These are phyloP conservation scores for Calonectria pseudoreteaudii DNA, from an alignment of 2,329 filamentous ascomycete species.

Conservation along the genomic window DNA sequence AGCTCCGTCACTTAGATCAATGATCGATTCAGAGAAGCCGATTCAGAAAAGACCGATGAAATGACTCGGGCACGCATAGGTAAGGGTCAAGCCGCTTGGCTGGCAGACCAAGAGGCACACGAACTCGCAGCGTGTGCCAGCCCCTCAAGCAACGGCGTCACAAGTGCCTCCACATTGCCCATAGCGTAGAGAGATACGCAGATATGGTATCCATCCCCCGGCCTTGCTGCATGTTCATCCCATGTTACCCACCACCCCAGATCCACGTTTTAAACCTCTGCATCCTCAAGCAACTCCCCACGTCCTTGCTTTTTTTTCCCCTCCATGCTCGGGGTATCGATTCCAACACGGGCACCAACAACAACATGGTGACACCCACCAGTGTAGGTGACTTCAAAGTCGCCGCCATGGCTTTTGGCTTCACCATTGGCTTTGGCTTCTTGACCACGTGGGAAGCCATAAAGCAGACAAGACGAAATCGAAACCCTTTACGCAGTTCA, in stretches of 20 bases:
- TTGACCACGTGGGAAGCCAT: conserved; percentile 54
- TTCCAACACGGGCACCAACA: background rate
- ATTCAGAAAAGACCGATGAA: background rate
- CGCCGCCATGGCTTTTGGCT: conserved; percentile 47
- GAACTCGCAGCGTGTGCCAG: background rate
- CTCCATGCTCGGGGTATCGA: background rate
- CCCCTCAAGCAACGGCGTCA: background rate
- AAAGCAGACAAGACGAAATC: conserved; percentile 55
- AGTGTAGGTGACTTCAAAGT: conserved; percentile 41
- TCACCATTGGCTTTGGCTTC: conserved; percentile 56
- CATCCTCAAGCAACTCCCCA: background rate
- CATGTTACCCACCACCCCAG: background rate
- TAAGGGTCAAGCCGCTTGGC: background rate
- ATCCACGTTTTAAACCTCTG: conserved; percentile 2
- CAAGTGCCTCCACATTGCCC: background rate
- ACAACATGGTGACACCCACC: conserved; percentile 28
- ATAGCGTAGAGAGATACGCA: background rate
- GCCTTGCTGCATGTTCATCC: background rate
- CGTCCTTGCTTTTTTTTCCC: background rate
- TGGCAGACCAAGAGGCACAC: background rate
- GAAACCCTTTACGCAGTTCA: conserved; percentile 46
- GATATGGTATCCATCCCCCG: background rate
- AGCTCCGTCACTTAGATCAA: background rate
- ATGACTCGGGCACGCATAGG: background rate
- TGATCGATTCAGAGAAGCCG: background rate